A percentile compares a stretch with the other conserved stretches of the same genome.
These are phyloP conservation scores for Rubroshorea leprosula DNA, from an alignment of 345 rosid genomes.

Conservation along the genomic window DNA sequence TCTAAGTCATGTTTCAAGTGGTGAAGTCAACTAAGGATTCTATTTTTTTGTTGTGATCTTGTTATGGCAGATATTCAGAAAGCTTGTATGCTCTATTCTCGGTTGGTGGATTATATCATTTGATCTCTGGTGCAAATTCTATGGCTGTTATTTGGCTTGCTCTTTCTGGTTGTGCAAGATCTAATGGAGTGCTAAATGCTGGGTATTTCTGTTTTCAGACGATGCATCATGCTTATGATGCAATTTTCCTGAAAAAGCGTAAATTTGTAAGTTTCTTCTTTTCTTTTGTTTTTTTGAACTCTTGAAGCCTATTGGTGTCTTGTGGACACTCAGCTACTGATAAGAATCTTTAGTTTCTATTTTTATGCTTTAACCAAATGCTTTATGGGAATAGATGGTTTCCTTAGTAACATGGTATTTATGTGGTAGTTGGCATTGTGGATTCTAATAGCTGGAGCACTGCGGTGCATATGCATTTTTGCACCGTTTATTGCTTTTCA, in stretches of 20 bases:
- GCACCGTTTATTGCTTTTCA: constrained; percentile 76
- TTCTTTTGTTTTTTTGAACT: constrained; percentile 9
- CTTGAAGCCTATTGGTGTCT: neutral
- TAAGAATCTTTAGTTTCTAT: neutral
- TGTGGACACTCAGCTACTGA: neutral
- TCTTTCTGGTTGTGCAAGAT: constrained; percentile 82
- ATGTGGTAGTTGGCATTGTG: constrained; percentile 46
- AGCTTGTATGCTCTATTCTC: constrained; percentile 71
- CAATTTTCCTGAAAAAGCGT: constrained; percentile 38
- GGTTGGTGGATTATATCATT: constrained; percentile 71
- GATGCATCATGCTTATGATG: constrained; percentile 68
- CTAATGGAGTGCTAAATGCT: constrained; percentile 93
- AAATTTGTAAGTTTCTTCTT: constrained; percentile 43
- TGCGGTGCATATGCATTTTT: constrained; percentile 52
- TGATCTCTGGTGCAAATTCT: constrained; percentile 51
- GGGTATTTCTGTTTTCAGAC: constrained; percentile 87
- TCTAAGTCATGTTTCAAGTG: neutral
- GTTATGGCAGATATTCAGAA: constrained; percentile 71
- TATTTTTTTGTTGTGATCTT: constrained; percentile 3
- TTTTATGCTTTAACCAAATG: neutral
- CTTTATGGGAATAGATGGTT: constrained; percentile 1
- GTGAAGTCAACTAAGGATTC: neutral
- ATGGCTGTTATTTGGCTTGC: constrained; percentile 72
- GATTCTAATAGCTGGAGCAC: constrained; percentile 53
- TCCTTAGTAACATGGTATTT: constrained; percentile 19